These are phyloP conservation scores for Alternaria ventricosa DNA, from an alignment of 2,329 filamentous ascomycete species.

Conservation along the genomic window DNA sequence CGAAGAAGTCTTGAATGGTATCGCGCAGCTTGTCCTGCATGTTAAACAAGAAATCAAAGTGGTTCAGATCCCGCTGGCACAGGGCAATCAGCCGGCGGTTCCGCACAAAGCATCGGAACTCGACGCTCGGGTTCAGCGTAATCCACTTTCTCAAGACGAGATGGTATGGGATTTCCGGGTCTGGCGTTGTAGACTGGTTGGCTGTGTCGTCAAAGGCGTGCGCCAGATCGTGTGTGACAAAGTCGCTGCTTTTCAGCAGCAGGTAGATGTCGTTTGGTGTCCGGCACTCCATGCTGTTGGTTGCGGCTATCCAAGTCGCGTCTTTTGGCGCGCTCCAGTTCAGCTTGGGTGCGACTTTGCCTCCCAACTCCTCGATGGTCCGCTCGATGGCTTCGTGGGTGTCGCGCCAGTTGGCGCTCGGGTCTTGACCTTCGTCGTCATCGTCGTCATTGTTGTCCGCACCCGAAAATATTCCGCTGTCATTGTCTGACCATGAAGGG, in stretches of 20 bases:
- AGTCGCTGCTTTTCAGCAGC: conserved; percentile 91
- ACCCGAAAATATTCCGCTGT: conserved; percentile 60
- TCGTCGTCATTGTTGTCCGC: conserved; percentile 55
- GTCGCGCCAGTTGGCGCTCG: conserved; percentile 66
- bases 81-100: conserved; percentile 80
- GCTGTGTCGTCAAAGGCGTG: conserved; percentile 84
- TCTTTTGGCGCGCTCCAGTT: conserved; percentile 99
- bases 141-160: conserved; percentile 89
- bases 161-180: conserved; percentile 70
- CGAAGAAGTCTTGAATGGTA: conserved; percentile 80
- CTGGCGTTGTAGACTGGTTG: conserved; percentile 25
- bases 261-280: conserved; percentile 91
- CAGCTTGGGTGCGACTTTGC: conserved; percentile 87
- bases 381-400: conserved; percentile 78
- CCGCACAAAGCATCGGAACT: conserved; percentile 96
- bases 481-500: conserved; percentile 54
- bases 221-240: conserved; percentile 91
- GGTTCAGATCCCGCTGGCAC: conserved; percentile 86
- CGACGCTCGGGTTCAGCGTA: conserved; percentile 84
- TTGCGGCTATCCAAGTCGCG: conserved; percentile 86
- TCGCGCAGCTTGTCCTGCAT: conserved; percentile 71
- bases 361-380: conserved; percentile 81
- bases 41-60: conserved; percentile 80
- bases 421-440: conserved; percentile 67
- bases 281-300: conserved; percentile 90